phyloP scores from a whole-genome alignment of 352 stramenopile genomes.

The Phytophthora rubi region DNA sequence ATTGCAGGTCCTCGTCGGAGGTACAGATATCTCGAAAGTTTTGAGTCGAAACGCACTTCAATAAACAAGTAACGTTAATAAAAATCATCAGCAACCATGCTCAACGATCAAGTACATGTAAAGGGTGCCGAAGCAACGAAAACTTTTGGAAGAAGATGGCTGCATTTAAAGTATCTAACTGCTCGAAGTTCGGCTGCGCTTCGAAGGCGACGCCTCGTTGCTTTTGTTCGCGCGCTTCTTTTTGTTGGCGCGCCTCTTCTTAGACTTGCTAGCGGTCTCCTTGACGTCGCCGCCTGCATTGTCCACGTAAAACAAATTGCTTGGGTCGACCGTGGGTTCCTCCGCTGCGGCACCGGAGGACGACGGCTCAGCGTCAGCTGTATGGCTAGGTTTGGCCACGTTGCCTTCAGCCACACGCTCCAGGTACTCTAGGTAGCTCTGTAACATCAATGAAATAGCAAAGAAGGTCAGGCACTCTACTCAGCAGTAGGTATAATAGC shows the following conservation, averaged over 20 bases:
- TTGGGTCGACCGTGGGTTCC: slow-evolving; percentile 7
- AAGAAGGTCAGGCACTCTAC: slow-evolving; percentile 17
- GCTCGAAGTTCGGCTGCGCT: slow-evolving; percentile 28
- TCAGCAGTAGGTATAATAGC: not conserved
- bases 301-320: slow-evolving; percentile 66
- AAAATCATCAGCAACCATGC: no score
- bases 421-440: slow-evolving; percentile 60
- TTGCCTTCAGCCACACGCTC: slow-evolving; percentile 33
- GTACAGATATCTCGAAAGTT: not conserved
- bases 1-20: no score
- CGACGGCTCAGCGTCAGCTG: slow-evolving; percentile 1
- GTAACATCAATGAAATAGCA: slow-evolving; percentile 9
- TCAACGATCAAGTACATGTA: no score
- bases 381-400: slow-evolving; percentile 12
- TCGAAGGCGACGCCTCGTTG: slow-evolving; percentile 11
- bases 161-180: slow-evolving; percentile 22
- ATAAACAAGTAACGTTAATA: not conserved
- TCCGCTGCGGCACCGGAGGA: not conserved
- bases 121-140: no score
- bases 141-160: slow-evolving; percentile 1
- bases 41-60: not conserved
- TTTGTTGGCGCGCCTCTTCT: slow-evolving; percentile 41
- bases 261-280: slow-evolving; percentile 31
- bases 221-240: slow-evolving; percentile 32
- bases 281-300: slow-evolving; percentile 47